Percentiles rank a stretch among this genome's conserved stretches.
Evolutionary conservation across 2,329 filamentous ascomycete species (phyloP).

Genomic region (Parascedosporium putredinis): DNA sequence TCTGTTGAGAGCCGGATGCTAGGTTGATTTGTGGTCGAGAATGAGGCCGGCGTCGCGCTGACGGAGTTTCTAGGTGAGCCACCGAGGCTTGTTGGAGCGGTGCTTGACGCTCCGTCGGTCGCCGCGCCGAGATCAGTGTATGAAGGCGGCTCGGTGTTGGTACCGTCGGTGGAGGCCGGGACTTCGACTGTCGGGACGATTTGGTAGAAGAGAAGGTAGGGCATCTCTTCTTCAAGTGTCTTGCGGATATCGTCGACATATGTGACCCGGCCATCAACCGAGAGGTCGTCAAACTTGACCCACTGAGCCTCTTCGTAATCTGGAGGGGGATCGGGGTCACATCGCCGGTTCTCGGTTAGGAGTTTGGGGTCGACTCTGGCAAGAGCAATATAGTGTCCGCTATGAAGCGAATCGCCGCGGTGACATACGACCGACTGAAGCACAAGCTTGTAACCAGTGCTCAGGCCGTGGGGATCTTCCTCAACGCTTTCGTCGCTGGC

Average conservation of each 20-base stretch:
- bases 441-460: slow-evolving; percentile 85
- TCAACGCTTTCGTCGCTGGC: slow-evolving; percentile 61
- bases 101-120: neutral
- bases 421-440: slow-evolving; percentile 91
- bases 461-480: slow-evolving; percentile 50
- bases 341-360: slow-evolving; percentile 47
- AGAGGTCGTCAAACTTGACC: slow-evolving; percentile 89
- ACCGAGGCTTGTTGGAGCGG: neutral
- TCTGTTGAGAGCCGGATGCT: slow-evolving; percentile 48
- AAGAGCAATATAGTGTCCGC: slow-evolving; percentile 84
- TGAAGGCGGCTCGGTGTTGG: slow-evolving; percentile 43
- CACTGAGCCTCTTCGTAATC: slow-evolving; percentile 66
- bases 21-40: slow-evolving; percentile 27
- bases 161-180: slow-evolving; percentile 35
- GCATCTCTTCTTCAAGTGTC: slow-evolving; percentile 75
- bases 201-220: slow-evolving; percentile 92
- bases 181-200: slow-evolving; percentile 77
- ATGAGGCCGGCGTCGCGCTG: slow-evolving; percentile 25
- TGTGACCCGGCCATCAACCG: slow-evolving; percentile 54
- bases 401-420: slow-evolving; percentile 72
- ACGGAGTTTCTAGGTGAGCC: slow-evolving; percentile 26
- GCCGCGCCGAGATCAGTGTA: slow-evolving; percentile 33
- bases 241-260: slow-evolving; percentile 68
- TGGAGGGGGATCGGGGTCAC: slow-evolving; percentile 47
- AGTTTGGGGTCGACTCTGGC: slow-evolving; percentile 61